These are phyloP conservation scores for Microcyclosporella mali DNA, from an alignment of 2,329 filamentous ascomycete genomes.

Conservation along the genomic window DNA sequence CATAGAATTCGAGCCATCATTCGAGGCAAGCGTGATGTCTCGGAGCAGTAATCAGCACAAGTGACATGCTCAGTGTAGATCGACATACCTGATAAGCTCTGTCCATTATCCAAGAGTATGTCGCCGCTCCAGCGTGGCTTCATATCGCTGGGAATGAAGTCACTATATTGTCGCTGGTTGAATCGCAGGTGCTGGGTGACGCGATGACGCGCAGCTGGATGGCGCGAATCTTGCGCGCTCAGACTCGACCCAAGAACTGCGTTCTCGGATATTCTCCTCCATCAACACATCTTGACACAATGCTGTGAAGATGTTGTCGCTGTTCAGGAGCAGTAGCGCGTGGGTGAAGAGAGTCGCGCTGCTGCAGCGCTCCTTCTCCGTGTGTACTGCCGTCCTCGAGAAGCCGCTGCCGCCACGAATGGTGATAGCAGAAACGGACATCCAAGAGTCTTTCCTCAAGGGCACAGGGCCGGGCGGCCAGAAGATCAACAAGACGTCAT, in stretches of 20 bases:
- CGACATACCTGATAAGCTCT: conserved; percentile 7
- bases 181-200: neutral
- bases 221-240: neutral
- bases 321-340: too few relatives aligned
- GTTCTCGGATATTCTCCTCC: neutral
- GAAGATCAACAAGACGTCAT: conserved; percentile 98
- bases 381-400: conserved; percentile 16
- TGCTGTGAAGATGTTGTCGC: neutral
- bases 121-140: conserved; percentile 11
- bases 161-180: neutral
- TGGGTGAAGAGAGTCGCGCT: neutral
- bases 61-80: neutral
- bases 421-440: conserved; percentile 67
- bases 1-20: too few relatives aligned
- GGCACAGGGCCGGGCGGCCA: conserved; percentile 90
- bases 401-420: conserved; percentile 72
- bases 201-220: conserved; percentile 8
- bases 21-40: conserved; percentile 7
- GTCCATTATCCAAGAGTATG: conserved; percentile 8
- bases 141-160: conserved; percentile 5
- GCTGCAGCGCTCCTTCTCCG: conserved; percentile 19
- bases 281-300: neutral
- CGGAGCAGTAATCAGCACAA: neutral
- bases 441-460: conserved; percentile 81
- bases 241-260: neutral